Evolutionary conservation across 805 yeast species (phyloP).

Genomic region (Pichia deserticola): DNA sequence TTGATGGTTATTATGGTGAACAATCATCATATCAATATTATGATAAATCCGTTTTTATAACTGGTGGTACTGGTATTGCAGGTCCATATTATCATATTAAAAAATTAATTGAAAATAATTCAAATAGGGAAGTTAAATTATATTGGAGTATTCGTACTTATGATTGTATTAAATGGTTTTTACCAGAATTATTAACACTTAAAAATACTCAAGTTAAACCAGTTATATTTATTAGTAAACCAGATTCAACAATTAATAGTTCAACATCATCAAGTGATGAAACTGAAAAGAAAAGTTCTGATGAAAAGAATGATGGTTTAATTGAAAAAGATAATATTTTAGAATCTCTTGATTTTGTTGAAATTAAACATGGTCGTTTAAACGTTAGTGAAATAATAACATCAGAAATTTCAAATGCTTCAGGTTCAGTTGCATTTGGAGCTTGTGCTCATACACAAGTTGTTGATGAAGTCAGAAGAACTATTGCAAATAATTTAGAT

Average conservation of each 20-base stretch:
- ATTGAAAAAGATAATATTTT: not conserved
- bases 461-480: conserved; percentile 27
- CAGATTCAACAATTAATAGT: conserved; percentile 9
- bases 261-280: not conserved
- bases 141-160: conserved; percentile 59
- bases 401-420: conserved; percentile 30
- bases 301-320: not conserved
- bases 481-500: conserved; percentile 16
- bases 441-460: conserved; percentile 43
- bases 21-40: conserved; percentile 42
- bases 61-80: conserved; percentile 75
- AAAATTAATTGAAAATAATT: conserved; percentile 24
- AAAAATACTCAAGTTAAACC: conserved; percentile 30
- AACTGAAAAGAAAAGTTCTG: not conserved
- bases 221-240: conserved; percentile 36
- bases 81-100: conserved; percentile 43
- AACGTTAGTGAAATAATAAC: conserved; percentile 28
- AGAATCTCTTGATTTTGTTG: conserved; percentile 22
- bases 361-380: conserved; percentile 41
- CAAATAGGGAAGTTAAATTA: conserved; percentile 36
- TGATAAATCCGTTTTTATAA: conserved; percentile 49
- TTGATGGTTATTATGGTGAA: conserved; percentile 75
- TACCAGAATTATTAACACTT: conserved; percentile 34
- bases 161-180: conserved; percentile 44
- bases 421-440: conserved; percentile 38